A percentile compares a stretch with the other conserved stretches of the same genome.
Evolutionary conservation across 495 filamentous ascomycete genomes (phyloP).

Genomic region (Penicillium verhagenii): DNA sequence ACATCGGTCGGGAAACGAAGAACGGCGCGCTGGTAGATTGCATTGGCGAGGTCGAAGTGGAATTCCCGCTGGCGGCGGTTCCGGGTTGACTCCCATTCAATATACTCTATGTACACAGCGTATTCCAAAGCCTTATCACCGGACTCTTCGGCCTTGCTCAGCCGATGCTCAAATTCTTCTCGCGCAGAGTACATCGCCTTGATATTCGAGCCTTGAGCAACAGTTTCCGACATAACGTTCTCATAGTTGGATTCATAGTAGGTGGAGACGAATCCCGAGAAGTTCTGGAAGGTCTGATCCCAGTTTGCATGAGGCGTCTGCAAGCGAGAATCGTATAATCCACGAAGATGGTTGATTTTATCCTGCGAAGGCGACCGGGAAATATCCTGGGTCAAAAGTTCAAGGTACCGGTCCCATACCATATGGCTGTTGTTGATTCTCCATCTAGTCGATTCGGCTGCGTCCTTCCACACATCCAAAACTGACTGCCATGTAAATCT

Average conservation of each 20-base stretch:
- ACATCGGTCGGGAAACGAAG: constrained; percentile 69
- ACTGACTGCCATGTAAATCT: constrained; percentile 74
- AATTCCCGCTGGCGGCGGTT: constrained; percentile 52
- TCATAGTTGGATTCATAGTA: constrained; percentile 78
- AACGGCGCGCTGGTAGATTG: constrained; percentile 73
- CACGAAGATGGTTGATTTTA: constrained; percentile 62
- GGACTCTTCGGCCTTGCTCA: constrained; percentile 58
- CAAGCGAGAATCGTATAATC: constrained; percentile 71
- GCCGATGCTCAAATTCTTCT: constrained; percentile 67
- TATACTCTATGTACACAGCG: constrained; percentile 66
- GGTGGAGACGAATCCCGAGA: constrained; percentile 75
- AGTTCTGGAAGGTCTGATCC: constrained; percentile 79
- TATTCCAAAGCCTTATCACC: constrained; percentile 58
- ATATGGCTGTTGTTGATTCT: constrained; percentile 80
- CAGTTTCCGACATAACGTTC: constrained; percentile 70
- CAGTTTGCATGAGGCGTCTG: constrained; percentile 78
- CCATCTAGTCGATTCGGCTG: constrained; percentile 73
- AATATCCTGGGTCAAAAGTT: constrained; percentile 61
- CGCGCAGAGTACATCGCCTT: constrained; percentile 68
- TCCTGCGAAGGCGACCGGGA: constrained; percentile 54
- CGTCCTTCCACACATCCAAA: constrained; percentile 76
- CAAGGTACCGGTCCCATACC: constrained; percentile 81
- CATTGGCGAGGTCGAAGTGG: constrained; percentile 64
- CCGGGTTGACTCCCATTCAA: constrained; percentile 75
- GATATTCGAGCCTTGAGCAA: constrained; percentile 59